Conservation (phyloP, 192 early-diverging fungal genomes). For the Linnemannia zychae region DNA sequence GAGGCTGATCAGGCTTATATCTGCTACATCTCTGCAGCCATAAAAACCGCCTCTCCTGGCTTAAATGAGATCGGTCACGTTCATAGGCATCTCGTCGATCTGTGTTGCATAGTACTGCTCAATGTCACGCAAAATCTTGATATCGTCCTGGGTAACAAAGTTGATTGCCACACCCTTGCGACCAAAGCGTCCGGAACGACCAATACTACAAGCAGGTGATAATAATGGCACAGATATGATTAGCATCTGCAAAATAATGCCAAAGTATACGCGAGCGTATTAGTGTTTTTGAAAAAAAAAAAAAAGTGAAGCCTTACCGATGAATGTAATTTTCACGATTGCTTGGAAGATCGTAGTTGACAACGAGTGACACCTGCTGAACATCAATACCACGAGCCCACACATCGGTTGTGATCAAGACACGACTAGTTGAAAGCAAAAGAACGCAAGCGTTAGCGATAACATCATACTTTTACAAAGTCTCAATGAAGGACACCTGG, state of each 20-base stretch:
- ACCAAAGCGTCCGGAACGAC: conserved; percentile 97
- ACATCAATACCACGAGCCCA: conserved; percentile 99
- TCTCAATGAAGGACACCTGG: too few species aligned
- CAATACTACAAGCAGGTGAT: conserved; percentile 68
- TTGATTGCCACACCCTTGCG: conserved; percentile 99
- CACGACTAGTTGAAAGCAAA: conserved; percentile 71
- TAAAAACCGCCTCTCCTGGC: too few species aligned
- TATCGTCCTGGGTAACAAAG: conserved; percentile 97
- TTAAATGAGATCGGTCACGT: conserved; percentile 67
- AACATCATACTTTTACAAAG: background rate
- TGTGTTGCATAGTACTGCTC: conserved; percentile 99
- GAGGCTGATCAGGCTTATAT: background rate
- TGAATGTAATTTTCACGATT: conserved; percentile 99
- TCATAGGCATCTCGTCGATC: conserved; percentile 96
- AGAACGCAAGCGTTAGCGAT: background rate
- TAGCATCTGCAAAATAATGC: background rate
- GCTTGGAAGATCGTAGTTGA: conserved; percentile 95
- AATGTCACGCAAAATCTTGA: conserved; percentile 94
- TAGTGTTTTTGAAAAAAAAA: background rate
- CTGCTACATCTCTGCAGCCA: too few species aligned
- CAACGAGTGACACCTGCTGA: conserved; percentile 98
- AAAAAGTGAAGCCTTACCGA: conserved; percentile 56
- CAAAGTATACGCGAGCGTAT: background rate
- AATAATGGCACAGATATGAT: background rate
- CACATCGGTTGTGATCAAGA: conserved; percentile 98